These are phyloP conservation scores for Pleurostoma richardsiae DNA, from an alignment of 2,329 filamentous ascomycete species.

Conservation along the genomic window DNA sequence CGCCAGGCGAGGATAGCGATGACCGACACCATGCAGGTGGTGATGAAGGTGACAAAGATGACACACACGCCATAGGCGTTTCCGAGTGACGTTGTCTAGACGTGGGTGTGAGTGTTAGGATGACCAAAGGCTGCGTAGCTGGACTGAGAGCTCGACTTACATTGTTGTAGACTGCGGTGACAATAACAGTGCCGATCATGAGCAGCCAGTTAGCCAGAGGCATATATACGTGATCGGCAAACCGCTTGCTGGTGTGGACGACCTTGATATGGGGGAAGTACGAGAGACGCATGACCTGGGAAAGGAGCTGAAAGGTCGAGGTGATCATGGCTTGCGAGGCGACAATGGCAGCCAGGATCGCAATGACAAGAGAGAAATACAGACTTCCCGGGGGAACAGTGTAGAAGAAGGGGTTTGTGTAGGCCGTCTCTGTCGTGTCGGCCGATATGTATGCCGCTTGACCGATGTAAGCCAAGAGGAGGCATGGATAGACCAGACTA, in stretches of 20 bases:
- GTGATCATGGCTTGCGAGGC: slow-evolving; percentile 78
- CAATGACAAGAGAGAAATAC: slow-evolving; percentile 63
- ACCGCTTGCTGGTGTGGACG: slow-evolving; percentile 63
- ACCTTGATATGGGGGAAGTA: slow-evolving; percentile 76
- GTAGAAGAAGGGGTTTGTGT: slow-evolving; percentile 70
- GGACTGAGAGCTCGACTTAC: slow-evolving; percentile 25
- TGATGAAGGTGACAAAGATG: slow-evolving; percentile 74
- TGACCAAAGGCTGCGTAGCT: too few species aligned
- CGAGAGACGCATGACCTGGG: slow-evolving; percentile 63
- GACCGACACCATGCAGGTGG: slow-evolving; percentile 68
- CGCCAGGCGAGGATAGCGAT: slow-evolving; percentile 71
- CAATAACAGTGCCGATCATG: slow-evolving; percentile 69
- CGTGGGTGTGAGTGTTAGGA: slow-evolving; percentile 1
- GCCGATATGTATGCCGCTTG: slow-evolving; percentile 68
- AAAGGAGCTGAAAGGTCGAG: slow-evolving; percentile 63
- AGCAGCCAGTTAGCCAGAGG: slow-evolving; percentile 73
- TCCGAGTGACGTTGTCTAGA: slow-evolving; percentile 59
- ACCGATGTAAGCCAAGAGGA: slow-evolving; percentile 61
- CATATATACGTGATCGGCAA: slow-evolving; percentile 73
- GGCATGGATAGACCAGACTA: slow-evolving; percentile 61
- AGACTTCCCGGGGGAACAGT: slow-evolving; percentile 62
- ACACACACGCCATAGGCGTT: slow-evolving; percentile 77
- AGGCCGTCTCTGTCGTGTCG: slow-evolving; percentile 49
- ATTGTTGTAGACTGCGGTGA: slow-evolving; percentile 70
- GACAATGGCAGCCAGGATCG: slow-evolving; percentile 67